phyloP scores from a whole-genome alignment of 2,329 filamentous ascomycete species.

The Clonostachys rosea region DNA sequence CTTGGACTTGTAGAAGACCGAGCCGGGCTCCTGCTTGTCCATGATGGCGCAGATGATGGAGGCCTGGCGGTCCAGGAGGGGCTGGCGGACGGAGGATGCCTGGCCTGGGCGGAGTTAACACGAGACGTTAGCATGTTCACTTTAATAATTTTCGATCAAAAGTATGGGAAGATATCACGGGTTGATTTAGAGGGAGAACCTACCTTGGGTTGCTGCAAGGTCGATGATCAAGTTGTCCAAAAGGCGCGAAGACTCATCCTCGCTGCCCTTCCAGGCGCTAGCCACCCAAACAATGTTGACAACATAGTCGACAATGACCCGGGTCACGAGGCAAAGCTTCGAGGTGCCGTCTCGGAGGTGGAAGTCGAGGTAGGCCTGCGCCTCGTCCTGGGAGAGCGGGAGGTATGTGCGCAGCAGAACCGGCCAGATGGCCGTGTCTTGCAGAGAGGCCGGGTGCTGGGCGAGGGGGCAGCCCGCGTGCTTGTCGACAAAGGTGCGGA shows the following conservation, averaged over 20 bases:
- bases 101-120: constrained; percentile 15
- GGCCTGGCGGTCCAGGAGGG: constrained; percentile 30
- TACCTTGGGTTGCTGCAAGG: constrained; percentile 19
- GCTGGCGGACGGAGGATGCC: constrained; percentile 26
- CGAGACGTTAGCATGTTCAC: too few species aligned
- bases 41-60: constrained; percentile 30
- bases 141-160: background rate
- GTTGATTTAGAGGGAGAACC: background rate
- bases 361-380: constrained; percentile 31
- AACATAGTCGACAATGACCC: constrained; percentile 34
- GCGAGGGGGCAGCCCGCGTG: constrained; percentile 22
- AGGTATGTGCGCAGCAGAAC: constrained; percentile 28
- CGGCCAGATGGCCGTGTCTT: constrained; percentile 23
- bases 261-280: constrained; percentile 30
- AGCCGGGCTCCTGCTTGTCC: constrained; percentile 18
- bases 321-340: constrained; percentile 35
- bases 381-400: constrained; percentile 28
- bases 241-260: constrained; percentile 5
- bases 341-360: constrained; percentile 31
- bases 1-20: constrained; percentile 20
- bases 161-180: background rate
- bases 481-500: constrained; percentile 26
- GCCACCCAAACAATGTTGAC: constrained; percentile 34
- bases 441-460: constrained; percentile 17
- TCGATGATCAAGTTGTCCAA: background rate